phyloP scores from a whole-genome alignment of 2,329 filamentous ascomycete species.

The Colletotrichum sp. region DNA sequence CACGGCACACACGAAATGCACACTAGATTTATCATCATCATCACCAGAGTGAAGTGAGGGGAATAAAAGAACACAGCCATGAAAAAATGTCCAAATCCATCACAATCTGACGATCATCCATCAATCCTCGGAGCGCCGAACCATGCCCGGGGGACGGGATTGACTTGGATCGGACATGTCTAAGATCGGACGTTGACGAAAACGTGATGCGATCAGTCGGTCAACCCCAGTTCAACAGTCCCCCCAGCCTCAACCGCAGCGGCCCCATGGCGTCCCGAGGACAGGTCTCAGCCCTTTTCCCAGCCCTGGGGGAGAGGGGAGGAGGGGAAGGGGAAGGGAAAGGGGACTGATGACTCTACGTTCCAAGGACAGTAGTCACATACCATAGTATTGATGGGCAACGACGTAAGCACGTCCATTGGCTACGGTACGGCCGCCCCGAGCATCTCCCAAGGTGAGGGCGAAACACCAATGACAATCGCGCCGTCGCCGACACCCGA shows the following conservation, averaged over 20 bases:
- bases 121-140: not conserved
- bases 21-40: not conserved
- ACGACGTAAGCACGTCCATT: not conserved
- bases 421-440: conserved; percentile 8
- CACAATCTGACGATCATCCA: not conserved
- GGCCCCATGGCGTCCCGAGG: not conserved
- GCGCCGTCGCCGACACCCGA: conserved; percentile 6
- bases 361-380: not conserved
- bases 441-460: not conserved
- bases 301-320: not conserved
- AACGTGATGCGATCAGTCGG: not conserved
- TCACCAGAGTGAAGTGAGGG: not conserved
- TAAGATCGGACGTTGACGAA: not conserved
- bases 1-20: not conserved
- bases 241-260: not conserved
- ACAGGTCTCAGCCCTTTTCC: not conserved
- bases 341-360: not conserved
- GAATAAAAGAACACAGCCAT: not conserved
- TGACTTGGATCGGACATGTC: not conserved
- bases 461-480: conserved; percentile 8
- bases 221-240: not conserved
- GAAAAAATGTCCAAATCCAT: not conserved
- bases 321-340: not conserved
- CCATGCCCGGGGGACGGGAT: not conserved
- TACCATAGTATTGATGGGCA: not conserved